Percentiles rank a stretch among this genome's conserved stretches.
These are phyloP conservation scores for Glycine latifolia DNA, from an alignment of 306 rosid species.

Conservation along the genomic window DNA sequence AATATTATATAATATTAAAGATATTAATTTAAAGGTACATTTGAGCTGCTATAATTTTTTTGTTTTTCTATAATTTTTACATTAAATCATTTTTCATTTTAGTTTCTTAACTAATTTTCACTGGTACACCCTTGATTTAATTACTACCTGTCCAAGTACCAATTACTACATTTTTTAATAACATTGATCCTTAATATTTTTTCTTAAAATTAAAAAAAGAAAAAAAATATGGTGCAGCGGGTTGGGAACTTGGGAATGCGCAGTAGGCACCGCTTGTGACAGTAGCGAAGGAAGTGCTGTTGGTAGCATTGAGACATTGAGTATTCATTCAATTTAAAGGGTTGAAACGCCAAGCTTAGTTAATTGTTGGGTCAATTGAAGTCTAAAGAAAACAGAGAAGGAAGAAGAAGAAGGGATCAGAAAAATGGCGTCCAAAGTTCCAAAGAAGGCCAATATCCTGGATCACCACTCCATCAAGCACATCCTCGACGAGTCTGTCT, in stretches of 20 bases:
- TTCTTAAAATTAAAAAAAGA: background rate
- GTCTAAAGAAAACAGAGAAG: constrained; percentile 43
- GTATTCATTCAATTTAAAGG: background rate
- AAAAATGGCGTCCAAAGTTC: constrained; percentile 58
- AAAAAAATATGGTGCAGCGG: background rate
- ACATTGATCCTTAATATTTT: no score
- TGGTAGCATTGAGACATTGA: constrained; percentile 2
- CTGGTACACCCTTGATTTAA: no score
- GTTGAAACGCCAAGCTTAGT: constrained; percentile 8
- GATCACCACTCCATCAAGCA: constrained; percentile 90
- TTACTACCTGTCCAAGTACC: no score
- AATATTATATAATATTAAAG: no score
- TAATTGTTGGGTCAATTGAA: constrained; percentile 34
- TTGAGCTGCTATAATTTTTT: no score
- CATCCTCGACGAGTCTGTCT: constrained; percentile 85
- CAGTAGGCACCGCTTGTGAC: background rate
- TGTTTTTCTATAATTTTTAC: no score
- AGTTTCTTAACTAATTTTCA: no score
- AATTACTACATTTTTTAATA: no score
- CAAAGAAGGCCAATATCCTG: constrained; percentile 86
- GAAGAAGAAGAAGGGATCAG: constrained; percentile 50
- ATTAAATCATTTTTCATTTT: no score
- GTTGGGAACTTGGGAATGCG: background rate
- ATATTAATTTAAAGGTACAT: no score
- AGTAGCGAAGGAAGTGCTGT: background rate